Conservation (phyloP, 768 basidiomycete genomes). For the Phaffia australis region DNA sequence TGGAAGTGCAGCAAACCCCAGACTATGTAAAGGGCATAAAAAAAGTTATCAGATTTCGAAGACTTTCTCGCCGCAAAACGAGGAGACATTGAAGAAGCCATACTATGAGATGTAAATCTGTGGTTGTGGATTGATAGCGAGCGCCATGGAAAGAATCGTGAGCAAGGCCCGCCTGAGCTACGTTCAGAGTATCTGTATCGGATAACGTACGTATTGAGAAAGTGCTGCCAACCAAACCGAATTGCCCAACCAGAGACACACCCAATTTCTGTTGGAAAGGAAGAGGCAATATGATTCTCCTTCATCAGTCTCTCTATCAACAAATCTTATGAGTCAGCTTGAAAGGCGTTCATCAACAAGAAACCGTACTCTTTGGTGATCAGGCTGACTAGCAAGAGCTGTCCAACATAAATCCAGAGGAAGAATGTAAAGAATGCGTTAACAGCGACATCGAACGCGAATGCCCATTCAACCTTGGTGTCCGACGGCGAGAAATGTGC, state of each 20-base stretch:
- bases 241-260: conserved; percentile 26
- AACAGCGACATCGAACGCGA: conserved; percentile 92
- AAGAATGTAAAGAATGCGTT: conserved; percentile 94
- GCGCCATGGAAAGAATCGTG: neutral
- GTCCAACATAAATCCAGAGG: conserved; percentile 76
- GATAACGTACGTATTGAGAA: conserved; percentile 21
- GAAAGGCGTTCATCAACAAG: neutral
- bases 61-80: neutral
- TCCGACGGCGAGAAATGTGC: conserved; percentile 55
- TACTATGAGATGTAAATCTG: conserved; percentile 87
- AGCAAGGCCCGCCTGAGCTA: neutral
- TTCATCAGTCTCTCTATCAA: neutral
- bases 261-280: conserved; percentile 17
- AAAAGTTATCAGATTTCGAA: neutral
- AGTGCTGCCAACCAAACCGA: conserved; percentile 21
- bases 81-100: conserved; percentile 40
- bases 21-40: conserved; percentile 3
- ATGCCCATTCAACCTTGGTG: conserved; percentile 73
- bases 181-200: neutral
- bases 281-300: neutral
- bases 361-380: conserved; percentile 50
- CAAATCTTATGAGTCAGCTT: neutral
- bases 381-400: conserved; percentile 73
- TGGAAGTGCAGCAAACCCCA: conserved; percentile 55
- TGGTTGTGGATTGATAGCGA: conserved; percentile 48